Base-by-base conservation (phyloP, 2,329 filamentous ascomycete genomes). In the Akanthomyces muscarius region DNA sequence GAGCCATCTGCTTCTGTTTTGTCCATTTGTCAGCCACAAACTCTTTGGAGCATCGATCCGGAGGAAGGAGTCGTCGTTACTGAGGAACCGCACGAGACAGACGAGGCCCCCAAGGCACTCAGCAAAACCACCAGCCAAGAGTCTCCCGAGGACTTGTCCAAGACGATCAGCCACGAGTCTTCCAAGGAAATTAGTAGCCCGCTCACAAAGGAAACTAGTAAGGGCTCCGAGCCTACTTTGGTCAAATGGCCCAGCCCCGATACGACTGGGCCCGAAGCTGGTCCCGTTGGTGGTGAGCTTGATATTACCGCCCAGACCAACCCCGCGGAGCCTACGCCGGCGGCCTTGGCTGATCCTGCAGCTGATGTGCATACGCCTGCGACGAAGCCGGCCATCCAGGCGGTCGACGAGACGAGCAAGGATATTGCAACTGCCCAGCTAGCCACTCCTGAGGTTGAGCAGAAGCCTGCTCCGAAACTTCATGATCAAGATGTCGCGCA, bases 31-130 rank as follows among this genome's bases (percentile, higher is more conserved):
- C 70, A 74, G 30, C 76, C 82, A 1, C 74, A 78, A 44, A 82
- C 79, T 0, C 67, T 83, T 41, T 87, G 80, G 74, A 81, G 80
- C 58, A 80, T 86, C 62, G 80, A 83, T 50, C 75, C 78, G 10
- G 77, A 84, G 28, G 77, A 81, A 66, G 79, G 82, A 16, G 14
- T 50, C 2, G 21, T 62, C 25, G 44, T 55, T 4, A 33, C 51
- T 14, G 42, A 42, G 21, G 42, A 48, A 42, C 8, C 16, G 5
- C n/a, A 18, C 30, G 51, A 55, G 42, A 16, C 11, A n/a, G 4
- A 23, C 21, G 42, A 42, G 21, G 16, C 11, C 28, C 14, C 10
- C 10, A 30, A 16, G n/a, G 42, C 41, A 11, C 5, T 11, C 13
- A 56, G n/a, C 41, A 47, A 25, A 47, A 28, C 51, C 3, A 23